Evolutionary conservation across 202 grass and related monocot genomes (phyloP), one percentile per base, ranked within the genome.

Genomic region (Panicum virgatum): DNA sequence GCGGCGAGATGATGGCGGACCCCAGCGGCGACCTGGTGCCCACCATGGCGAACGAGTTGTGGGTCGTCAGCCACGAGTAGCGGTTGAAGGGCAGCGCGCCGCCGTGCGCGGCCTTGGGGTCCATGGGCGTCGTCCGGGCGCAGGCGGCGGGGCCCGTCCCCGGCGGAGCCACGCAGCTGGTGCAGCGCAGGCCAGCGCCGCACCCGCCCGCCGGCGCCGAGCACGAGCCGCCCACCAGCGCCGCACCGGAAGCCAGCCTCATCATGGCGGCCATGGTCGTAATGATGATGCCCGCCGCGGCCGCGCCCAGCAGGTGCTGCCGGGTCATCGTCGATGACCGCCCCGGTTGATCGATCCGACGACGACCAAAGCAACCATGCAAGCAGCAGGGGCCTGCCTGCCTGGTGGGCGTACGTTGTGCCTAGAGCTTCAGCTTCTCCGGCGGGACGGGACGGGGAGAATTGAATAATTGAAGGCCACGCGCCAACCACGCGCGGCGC

Each of bases 51-150:
- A 62, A 98, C 2, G 96, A 98, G 82, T 98, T 98, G 88, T 98
- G 96, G 12, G 96, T 98, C 22, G 96, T 95, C 34, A 98, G 86
- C 92, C 92, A 98, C 20, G 90, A 60, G 90, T 95, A 98, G 36
- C 15, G 63, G 72, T 98, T 95, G 69, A 98, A 98, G 5, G 92
- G 72, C 13, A 98, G 37, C 0, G 13, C 79, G 0, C 74, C 81
- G 3, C 84, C 87, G 80, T 91, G 69, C n/a, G n/a, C n/a, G 16
- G 65, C 37, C 57, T 92, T 82, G 14, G 91, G 94, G 85, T 97
- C 80, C 2, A 84, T 0, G 20, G 94, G 94, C 59, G 77, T 72
- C 1, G 83, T 83, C 26, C 91, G 53, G 12, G 90, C 82, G 90
- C 92, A 94, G 5, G 73, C 56, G 25, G 82, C 27, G 0, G 87